phyloP scores from a whole-genome alignment of 306 rosid species.

The cucumber (Cucumis sativus) region DNA sequence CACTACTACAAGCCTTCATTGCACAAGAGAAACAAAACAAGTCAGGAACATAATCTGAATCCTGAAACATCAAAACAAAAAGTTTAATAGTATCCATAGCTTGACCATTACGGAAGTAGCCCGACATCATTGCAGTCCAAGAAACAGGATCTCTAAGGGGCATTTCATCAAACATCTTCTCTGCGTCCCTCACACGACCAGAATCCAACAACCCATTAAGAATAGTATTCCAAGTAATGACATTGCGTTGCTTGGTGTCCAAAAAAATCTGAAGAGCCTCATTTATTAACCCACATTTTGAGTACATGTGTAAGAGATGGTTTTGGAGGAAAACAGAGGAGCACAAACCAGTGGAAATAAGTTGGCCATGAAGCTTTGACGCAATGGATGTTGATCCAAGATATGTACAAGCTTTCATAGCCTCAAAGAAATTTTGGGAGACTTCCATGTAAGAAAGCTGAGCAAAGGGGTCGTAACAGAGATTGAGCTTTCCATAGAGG shows the following conservation, averaged over 20 bases:
- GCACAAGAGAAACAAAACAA: conserved; percentile 30
- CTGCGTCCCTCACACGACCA: conserved; percentile 26
- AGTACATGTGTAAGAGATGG: conserved; percentile 49
- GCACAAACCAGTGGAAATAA: conserved; percentile 37
- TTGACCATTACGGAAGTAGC: conserved; percentile 34
- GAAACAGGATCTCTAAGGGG: conserved; percentile 45
- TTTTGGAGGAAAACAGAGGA: conserved; percentile 42
- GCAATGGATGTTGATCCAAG: conserved; percentile 25
- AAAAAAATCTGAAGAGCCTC: conserved; percentile 33
- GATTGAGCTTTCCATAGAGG: conserved; percentile 1
- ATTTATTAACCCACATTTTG: conserved; percentile 19
- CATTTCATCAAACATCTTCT: conserved; percentile 38
- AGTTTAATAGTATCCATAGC: conserved; percentile 16
- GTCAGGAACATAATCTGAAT: conserved; percentile 10
- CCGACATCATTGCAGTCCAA: conserved; percentile 54
- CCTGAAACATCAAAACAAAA: conserved; percentile 24
- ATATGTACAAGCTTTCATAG: conserved; percentile 36
- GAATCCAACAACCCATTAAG: conserved; percentile 26
- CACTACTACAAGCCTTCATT: conserved; percentile 44
- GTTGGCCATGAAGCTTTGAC: conserved; percentile 43
- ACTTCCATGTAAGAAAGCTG: conserved; percentile 36
- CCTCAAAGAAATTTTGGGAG: conserved; percentile 35
- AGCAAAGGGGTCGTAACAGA: conserved; percentile 1
- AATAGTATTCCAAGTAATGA: conserved; percentile 44
- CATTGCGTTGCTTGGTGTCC: conserved; percentile 17